Percentiles rank a stretch among this genome's conserved stretches.
Conservation (phyloP, 352 stramenopile species). For the Globisporangium emineosum region DNA sequence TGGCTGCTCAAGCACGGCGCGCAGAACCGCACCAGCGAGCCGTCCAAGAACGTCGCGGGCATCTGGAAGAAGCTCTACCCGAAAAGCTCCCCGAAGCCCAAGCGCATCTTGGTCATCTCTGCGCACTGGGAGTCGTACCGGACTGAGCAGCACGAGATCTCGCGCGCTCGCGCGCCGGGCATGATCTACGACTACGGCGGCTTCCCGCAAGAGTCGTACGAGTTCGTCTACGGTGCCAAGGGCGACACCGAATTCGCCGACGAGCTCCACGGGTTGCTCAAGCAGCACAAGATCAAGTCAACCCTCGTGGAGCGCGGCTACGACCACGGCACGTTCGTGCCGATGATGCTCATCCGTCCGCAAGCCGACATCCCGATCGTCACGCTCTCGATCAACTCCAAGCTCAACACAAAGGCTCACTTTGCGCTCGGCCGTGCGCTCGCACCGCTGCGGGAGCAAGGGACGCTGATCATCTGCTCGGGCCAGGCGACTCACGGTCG, state of each 20-base stretch:
- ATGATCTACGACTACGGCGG: slow-evolving; percentile 91
- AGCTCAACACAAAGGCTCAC: slow-evolving; percentile 49
- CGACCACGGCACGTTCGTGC: slow-evolving; percentile 90
- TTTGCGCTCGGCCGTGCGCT: slow-evolving; percentile 68
- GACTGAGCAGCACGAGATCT: slow-evolving; percentile 48
- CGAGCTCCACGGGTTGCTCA: slow-evolving; percentile 55
- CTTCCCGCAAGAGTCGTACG: slow-evolving; percentile 80
- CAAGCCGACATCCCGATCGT: slow-evolving; percentile 86
- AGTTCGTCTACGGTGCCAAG: slow-evolving; percentile 72
- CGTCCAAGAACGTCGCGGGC: slow-evolving; percentile 34
- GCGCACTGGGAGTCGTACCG: slow-evolving; percentile 80
- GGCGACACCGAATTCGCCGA: slow-evolving; percentile 64
- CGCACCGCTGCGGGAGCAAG: slow-evolving; percentile 54
- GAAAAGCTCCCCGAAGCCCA: slow-evolving; percentile 35
- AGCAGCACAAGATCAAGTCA: slow-evolving; percentile 46
- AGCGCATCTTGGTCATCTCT: slow-evolving; percentile 79
- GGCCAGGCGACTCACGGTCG: slow-evolving; percentile 46
- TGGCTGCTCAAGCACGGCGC: slow-evolving; percentile 55
- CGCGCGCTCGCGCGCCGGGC: slow-evolving; percentile 36
- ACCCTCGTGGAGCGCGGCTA: slow-evolving; percentile 62
- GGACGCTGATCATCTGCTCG: slow-evolving; percentile 85
- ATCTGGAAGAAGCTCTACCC: slow-evolving; percentile 53
- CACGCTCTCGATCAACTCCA: slow-evolving; percentile 68
- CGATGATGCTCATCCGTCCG: slow-evolving; percentile 80
- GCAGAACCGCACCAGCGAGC: slow-evolving; percentile 30